A percentile compares a stretch with the other conserved stretches of the same genome.
These are phyloP conservation scores for Ophidiomyces ophidiicola DNA, from an alignment of 2,329 filamentous ascomycete genomes.

Conservation along the genomic window DNA sequence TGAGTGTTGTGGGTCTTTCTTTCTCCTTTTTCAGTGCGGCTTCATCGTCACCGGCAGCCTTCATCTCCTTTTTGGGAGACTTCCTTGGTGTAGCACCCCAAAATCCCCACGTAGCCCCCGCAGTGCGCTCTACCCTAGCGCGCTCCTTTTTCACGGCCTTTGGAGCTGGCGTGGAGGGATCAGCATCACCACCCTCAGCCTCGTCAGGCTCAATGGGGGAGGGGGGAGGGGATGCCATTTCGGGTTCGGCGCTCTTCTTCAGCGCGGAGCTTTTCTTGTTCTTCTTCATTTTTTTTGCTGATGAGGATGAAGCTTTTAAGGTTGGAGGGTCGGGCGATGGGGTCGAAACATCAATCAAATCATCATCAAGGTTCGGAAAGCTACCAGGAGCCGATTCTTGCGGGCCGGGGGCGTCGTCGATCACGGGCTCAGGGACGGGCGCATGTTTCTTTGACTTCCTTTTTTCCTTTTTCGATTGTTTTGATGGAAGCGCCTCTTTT, in stretches of 20 bases:
- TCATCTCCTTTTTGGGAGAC: slow-evolving; percentile 42
- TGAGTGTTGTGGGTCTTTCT: slow-evolving; percentile 33
- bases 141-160: slow-evolving; percentile 60
- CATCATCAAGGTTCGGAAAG: slow-evolving; percentile 42
- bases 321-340: slow-evolving; percentile 31
- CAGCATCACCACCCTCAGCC: slow-evolving; percentile 34
- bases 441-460: slow-evolving; percentile 13
- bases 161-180: slow-evolving; percentile 40
- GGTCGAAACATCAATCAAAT: slow-evolving; percentile 35
- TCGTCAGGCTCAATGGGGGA: slow-evolving; percentile 20
- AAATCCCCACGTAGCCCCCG: slow-evolving; percentile 57
- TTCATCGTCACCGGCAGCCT: slow-evolving; percentile 26
- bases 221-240: slow-evolving; percentile 24
- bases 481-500: slow-evolving; percentile 24
- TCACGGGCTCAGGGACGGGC: slow-evolving; percentile 15
- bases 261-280: slow-evolving; percentile 15
- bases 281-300: not conserved
- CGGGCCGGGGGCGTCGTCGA: slow-evolving; percentile 24
- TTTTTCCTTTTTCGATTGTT: slow-evolving; percentile 20
- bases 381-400: slow-evolving; percentile 41
- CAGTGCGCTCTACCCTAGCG: slow-evolving; percentile 59
- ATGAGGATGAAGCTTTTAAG: slow-evolving; percentile 23
- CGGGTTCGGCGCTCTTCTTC: slow-evolving; percentile 14
- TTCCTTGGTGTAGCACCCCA: slow-evolving; percentile 49
- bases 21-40: slow-evolving; percentile 26